Evolutionary conservation across 1,284 basidiomycete genomes (phyloP).

Genomic region (Moesziomyces parantarcticus): DNA sequence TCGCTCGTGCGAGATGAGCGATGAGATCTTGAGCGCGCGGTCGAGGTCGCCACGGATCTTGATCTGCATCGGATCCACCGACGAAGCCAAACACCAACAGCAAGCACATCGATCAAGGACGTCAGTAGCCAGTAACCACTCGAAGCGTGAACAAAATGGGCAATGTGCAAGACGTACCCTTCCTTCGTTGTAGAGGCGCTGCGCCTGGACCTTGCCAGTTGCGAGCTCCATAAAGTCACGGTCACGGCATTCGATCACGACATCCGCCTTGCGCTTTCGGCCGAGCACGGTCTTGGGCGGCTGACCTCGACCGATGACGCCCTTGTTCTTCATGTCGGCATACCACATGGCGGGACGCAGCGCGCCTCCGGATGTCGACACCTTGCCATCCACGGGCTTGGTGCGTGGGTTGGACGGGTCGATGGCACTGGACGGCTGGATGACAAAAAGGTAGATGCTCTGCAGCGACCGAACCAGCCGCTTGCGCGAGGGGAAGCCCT

Average conservation of each 20-base stretch:
- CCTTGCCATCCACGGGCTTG: constrained; percentile 42
- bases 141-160: too few relatives aligned
- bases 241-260: constrained; percentile 63
- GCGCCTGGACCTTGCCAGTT: constrained; percentile 57
- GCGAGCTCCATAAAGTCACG: constrained; percentile 62
- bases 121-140: not conserved
- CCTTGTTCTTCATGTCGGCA: constrained; percentile 51
- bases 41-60: constrained; percentile 63
- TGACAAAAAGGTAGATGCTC: constrained; percentile 62
- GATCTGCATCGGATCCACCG: constrained; percentile 30
- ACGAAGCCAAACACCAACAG: not conserved
- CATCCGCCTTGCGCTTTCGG: constrained; percentile 58
- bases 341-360: constrained; percentile 59
- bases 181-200: constrained; percentile 54
- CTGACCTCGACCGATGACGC: constrained; percentile 54
- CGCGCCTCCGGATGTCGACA: constrained; percentile 53
- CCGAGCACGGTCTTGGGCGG: constrained; percentile 58
- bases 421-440: constrained; percentile 55
- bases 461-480: constrained; percentile 54
- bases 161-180: constrained; percentile 27
- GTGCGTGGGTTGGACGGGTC: constrained; percentile 59
- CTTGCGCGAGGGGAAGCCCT: constrained; percentile 51
- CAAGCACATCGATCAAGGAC: not conserved
- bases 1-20: constrained; percentile 60
- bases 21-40: constrained; percentile 48